Evolutionary conservation across 2,329 filamentous ascomycete genomes (phyloP).

Genomic region (Madurella fahalii): DNA sequence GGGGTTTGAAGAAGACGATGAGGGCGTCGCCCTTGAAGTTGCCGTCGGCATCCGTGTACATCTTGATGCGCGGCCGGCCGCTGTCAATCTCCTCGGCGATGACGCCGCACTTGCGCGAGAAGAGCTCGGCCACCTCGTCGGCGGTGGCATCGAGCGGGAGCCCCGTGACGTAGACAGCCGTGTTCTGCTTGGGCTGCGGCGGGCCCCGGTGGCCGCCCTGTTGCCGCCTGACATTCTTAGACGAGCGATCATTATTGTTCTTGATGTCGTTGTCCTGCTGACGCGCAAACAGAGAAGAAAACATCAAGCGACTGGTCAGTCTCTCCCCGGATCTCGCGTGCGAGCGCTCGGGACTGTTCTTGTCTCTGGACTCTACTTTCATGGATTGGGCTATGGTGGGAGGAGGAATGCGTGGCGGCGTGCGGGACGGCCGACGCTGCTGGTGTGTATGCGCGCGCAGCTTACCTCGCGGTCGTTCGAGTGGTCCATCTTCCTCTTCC

Average conservation of each 20-base stretch:
- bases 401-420: constrained; percentile 16
- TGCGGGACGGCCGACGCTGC: constrained; percentile 15
- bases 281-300: constrained; percentile 19
- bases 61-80: constrained; percentile 82
- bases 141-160: constrained; percentile 75
- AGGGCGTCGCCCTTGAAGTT: constrained; percentile 91
- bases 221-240: constrained; percentile 41
- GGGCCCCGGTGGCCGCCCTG: constrained; percentile 32
- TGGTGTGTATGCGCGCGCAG: constrained; percentile 28
- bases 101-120: constrained; percentile 79
- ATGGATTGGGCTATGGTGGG: constrained; percentile 11
- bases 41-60: constrained; percentile 78
- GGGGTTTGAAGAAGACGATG: constrained; percentile 90
- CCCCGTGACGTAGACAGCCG: constrained; percentile 86
- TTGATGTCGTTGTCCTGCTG: constrained; percentile 30
- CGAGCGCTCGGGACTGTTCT: constrained; percentile 12
- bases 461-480: constrained; percentile 42
- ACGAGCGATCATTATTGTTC: constrained; percentile 32
- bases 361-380: constrained; percentile 14
- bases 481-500: constrained; percentile 42
- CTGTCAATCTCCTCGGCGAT: constrained; percentile 93
- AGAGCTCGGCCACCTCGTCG: constrained; percentile 77
- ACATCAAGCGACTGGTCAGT: constrained; percentile 27
- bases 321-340: constrained; percentile 17
- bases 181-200: constrained; percentile 64